These are phyloP conservation scores for Annulohypoxylon stygium DNA, from an alignment of 495 filamentous ascomycete species.

Conservation along the genomic window DNA sequence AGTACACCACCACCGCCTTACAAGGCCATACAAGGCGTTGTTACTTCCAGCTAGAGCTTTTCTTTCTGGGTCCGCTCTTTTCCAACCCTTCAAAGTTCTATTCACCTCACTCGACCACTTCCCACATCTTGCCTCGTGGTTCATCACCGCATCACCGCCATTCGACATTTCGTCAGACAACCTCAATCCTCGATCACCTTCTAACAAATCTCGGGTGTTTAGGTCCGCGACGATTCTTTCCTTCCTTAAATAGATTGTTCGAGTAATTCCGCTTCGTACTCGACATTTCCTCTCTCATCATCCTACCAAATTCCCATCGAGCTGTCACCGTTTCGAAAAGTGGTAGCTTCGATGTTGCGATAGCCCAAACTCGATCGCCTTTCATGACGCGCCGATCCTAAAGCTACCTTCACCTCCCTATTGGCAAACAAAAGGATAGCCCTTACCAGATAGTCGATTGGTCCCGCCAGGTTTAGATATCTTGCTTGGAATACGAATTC, in stretches of 20 bases:
- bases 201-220: not conserved
- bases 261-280: not conserved
- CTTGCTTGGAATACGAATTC: constrained; percentile 13
- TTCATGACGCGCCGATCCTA: constrained; percentile 42
- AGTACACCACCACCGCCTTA: constrained; percentile 27
- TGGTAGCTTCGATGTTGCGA: constrained; percentile 34
- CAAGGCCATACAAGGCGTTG: constrained; percentile 21
- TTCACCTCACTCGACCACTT: not conserved
- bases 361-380: constrained; percentile 37
- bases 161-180: constrained; percentile 29
- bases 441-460: constrained; percentile 1
- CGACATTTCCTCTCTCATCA: not conserved
- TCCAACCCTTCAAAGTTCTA: not conserved
- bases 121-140: not conserved
- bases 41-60: constrained; percentile 12
- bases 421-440: constrained; percentile 10
- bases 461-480: constrained; percentile 2
- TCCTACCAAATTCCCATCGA: not conserved
- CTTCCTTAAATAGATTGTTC: not conserved
- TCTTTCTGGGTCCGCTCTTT: constrained; percentile 29
- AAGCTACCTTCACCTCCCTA: not conserved
- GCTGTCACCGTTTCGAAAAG: constrained; percentile 7
- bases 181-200: constrained; percentile 25
- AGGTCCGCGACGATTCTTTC: not conserved
- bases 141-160: constrained; percentile 26